These are phyloP conservation scores for Sporisorium scitamineum DNA, from an alignment of 1,284 basidiomycete genomes.

Conservation along the genomic window DNA sequence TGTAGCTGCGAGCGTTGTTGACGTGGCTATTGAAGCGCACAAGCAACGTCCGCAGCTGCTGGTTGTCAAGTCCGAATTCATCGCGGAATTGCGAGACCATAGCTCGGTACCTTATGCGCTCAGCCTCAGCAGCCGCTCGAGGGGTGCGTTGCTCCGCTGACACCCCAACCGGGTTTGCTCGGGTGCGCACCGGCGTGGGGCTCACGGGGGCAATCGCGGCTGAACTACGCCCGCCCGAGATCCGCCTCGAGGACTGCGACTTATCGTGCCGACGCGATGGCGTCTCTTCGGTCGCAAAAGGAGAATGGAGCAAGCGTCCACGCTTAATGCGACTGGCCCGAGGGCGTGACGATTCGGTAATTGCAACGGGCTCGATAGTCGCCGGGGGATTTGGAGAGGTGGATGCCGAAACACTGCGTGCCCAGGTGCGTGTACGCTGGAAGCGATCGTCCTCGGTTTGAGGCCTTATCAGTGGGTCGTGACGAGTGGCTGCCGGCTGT, in stretches of 20 bases:
- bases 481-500: neutral
- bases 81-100: constrained; percentile 19
- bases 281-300: neutral
- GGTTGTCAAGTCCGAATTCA: constrained; percentile 25
- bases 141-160: neutral
- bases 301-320: neutral
- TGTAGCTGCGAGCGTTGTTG: constrained; percentile 20
- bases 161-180: neutral
- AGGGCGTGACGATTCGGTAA: constrained; percentile 16
- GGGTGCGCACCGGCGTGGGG: neutral
- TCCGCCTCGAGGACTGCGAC: neutral
- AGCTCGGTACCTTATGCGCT: constrained; percentile 25
- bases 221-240: neutral
- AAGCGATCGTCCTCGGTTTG: constrained; percentile 7
- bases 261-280: constrained; percentile 6
- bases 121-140: constrained; percentile 17
- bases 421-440: constrained; percentile 20
- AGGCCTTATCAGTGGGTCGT: neutral
- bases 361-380: neutral
- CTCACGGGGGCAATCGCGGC: neutral
- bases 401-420: constrained; percentile 33
- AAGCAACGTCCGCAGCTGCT: constrained; percentile 12
- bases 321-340: constrained; percentile 30
- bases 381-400: constrained; percentile 1
- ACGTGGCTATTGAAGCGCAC: constrained; percentile 23